Percentiles rank a stretch among this genome's conserved stretches.
Conservation (phyloP, 2,329 filamentous ascomycete species). For the Teratosphaeria epicoccoides region DNA sequence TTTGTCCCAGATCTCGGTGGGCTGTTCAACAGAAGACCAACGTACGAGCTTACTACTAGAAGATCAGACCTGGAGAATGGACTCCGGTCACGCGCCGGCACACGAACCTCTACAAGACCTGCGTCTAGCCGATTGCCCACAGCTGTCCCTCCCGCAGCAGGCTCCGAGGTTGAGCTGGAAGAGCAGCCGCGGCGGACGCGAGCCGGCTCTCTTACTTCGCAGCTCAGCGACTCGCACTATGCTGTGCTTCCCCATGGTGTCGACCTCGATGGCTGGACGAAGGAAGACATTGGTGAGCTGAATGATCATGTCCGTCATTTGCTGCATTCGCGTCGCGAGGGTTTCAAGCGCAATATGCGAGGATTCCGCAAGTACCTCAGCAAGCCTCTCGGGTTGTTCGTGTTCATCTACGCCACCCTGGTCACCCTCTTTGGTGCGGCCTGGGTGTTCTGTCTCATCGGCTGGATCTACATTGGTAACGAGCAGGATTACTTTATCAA, state of each 20-base stretch:
- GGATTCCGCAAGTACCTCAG: conserved; percentile 72
- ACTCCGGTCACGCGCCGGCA: conserved; percentile 3
- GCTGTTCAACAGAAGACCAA: conserved; percentile 65
- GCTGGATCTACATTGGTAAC: conserved; percentile 73
- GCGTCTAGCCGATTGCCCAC: conserved; percentile 1
- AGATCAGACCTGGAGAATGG: conserved; percentile 6
- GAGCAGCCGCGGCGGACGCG: conserved; percentile 3
- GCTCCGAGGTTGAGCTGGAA: conserved; percentile 15
- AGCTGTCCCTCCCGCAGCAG: conserved; percentile 1
- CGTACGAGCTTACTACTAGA: conserved; percentile 54
- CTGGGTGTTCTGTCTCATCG: conserved; percentile 84
- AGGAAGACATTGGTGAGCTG: conserved; percentile 62
- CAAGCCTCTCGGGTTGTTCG: conserved; percentile 65
- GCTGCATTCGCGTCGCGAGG: conserved; percentile 68
- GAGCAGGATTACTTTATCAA: conserved; percentile 53
- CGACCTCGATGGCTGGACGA: conserved; percentile 62
- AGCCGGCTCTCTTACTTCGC: conserved; percentile 52
- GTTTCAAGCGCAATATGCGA: conserved; percentile 67
- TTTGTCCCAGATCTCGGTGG: conserved; percentile 73
- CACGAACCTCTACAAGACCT: conserved; percentile 1
- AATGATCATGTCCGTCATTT: conserved; percentile 84
- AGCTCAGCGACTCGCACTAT: conserved; percentile 59
- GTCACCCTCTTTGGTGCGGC: conserved; percentile 78
- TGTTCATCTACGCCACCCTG: conserved; percentile 71
- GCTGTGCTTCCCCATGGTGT: conserved; percentile 69